phyloP scores from a whole-genome alignment of 2,329 filamentous ascomycete species.

The Allantophomopsis cytisporea region DNA sequence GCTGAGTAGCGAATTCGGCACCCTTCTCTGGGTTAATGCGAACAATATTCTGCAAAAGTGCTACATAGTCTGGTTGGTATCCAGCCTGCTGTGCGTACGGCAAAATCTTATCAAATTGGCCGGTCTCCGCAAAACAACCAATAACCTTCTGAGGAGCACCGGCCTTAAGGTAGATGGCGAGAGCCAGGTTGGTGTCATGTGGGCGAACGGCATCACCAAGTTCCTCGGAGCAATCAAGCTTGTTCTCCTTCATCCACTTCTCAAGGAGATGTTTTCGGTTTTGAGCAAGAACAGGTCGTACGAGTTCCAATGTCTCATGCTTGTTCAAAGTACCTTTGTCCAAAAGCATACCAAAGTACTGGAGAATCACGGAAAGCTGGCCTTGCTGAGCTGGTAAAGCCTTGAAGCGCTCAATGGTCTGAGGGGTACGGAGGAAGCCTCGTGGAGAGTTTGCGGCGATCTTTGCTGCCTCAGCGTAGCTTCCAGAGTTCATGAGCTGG shows the following conservation, averaged over 20 bases:
- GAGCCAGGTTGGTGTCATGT: constrained; percentile 77
- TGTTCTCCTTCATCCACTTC: constrained; percentile 96
- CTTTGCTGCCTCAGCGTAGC: constrained; percentile 83
- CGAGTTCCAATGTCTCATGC: constrained; percentile 87
- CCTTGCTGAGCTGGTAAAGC: constrained; percentile 65
- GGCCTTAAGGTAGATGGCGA: constrained; percentile 82
- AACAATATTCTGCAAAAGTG: constrained; percentile 83
- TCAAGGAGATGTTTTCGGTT: constrained; percentile 91
- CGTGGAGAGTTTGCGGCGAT: constrained; percentile 92
- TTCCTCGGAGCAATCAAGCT: constrained; percentile 91
- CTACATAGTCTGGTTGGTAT: constrained; percentile 92
- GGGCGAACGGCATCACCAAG: constrained; percentile 86
- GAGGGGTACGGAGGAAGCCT: constrained; percentile 84
- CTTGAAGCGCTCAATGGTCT: constrained; percentile 96
- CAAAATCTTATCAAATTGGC: constrained; percentile 93
- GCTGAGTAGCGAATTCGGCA: constrained; percentile 81
- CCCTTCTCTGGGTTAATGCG: constrained; percentile 87
- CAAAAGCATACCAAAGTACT: constrained; percentile 94
- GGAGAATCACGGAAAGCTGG: constrained; percentile 85
- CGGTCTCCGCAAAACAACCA: constrained; percentile 85
- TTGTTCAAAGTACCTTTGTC: constrained; percentile 91
- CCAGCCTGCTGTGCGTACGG: constrained; percentile 75
- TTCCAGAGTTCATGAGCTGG: constrained; percentile 64
- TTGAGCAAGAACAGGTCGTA: constrained; percentile 82
- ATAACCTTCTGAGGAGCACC: constrained; percentile 90